Percentiles rank a stretch among this genome's conserved stretches.
These are phyloP conservation scores for Amphirosellinia nigrospora DNA, from an alignment of 495 filamentous ascomycete genomes.

Conservation along the genomic window DNA sequence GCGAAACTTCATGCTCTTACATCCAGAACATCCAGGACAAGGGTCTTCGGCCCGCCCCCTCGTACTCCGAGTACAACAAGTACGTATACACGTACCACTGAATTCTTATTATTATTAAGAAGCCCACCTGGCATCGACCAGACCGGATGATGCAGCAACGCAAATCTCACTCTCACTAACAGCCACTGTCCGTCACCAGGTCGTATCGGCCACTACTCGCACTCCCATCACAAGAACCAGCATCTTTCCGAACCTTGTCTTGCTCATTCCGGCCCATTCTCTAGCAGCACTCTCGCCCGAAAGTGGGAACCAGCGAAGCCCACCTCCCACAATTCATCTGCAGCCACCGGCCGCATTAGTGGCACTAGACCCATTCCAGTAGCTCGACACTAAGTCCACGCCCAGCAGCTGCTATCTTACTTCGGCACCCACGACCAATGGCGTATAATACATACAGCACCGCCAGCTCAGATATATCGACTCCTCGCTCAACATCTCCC, in stretches of 20 bases:
- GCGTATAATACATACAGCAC: slow-evolving; percentile 55
- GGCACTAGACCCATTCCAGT: slow-evolving; percentile 10
- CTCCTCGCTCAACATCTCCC: slow-evolving; percentile 60
- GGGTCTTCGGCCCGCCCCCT: slow-evolving; percentile 34
- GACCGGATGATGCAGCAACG: slow-evolving; percentile 31
- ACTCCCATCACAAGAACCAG: slow-evolving; percentile 30
- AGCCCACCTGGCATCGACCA: slow-evolving; percentile 30
- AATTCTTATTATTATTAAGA: slow-evolving; percentile 38
- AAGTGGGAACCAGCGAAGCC: slow-evolving; percentile 34
- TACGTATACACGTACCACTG: too few relatives aligned
- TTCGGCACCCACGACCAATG: slow-evolving; percentile 43
- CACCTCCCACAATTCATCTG: slow-evolving; percentile 22
- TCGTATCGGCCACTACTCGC: slow-evolving; percentile 23
- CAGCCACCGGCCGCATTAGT: slow-evolving; percentile 21
- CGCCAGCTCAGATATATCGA: slow-evolving; percentile 57
- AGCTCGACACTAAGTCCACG: slow-evolving; percentile 31
- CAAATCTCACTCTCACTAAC: slow-evolving; percentile 18
- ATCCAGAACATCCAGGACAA: slow-evolving; percentile 28
- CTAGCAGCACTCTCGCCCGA: slow-evolving; percentile 42
- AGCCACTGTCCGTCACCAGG: slow-evolving; percentile 11
- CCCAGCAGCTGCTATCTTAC: slow-evolving; percentile 15
- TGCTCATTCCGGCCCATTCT: slow-evolving; percentile 41
- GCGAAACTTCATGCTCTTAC: slow-evolving; percentile 30
- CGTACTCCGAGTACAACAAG: too few relatives aligned
- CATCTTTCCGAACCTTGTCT: slow-evolving; percentile 39